Evolutionary conservation across 129 eudicot genomes (phyloP), one percentile per base, ranked within the genome.

Genomic region (Heracleum sosnowskyi): DNA sequence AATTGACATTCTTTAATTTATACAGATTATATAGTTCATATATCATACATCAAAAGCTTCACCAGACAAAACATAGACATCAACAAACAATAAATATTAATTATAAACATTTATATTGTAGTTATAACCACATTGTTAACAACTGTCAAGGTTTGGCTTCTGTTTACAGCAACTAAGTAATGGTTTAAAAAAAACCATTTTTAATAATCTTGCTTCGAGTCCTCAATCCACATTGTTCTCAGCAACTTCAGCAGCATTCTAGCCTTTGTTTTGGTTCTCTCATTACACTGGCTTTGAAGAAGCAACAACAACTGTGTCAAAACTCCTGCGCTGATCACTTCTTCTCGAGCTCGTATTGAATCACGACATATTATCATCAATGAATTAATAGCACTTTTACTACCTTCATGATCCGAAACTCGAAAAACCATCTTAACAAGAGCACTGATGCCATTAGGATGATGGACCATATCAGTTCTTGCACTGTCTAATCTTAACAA

Each of bases 371-470:
- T 33, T 2, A 69, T 74, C 33, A 77, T 31, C n/a, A 86, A 47
- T 7, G 76, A 73, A 69, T 86, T 86, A n/a, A 86, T n/a, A 28
- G 89, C 89, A 75, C 81, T 86, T 11, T 86, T 86, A 70, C 89
- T 80, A n/a, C 85, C 89, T 81, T 81, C 81, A 75, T 83, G 85
- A 80, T 86, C 77, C 22, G 86, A 86, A 11, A 83, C 86, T 26
- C 86, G 76, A 68, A 86, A 86, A 35, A 86, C 85, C 86, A 86
- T 83, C 82, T 83, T 86, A n/a, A 86, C 86, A 9, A 86, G 60
- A 11, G 71, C 81, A 29, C 69, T 51, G 24, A 86, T 69, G 2
- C 86, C 86, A 51, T 40, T 33, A 5, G 82, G 79, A 29, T 80
- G 73, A 41, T 39, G 28, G 10, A 55, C 41, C 10, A 86, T 33